Conservation (phyloP, 2,329 filamentous ascomycete genomes). For the Pestalotiopsis sp. region DNA sequence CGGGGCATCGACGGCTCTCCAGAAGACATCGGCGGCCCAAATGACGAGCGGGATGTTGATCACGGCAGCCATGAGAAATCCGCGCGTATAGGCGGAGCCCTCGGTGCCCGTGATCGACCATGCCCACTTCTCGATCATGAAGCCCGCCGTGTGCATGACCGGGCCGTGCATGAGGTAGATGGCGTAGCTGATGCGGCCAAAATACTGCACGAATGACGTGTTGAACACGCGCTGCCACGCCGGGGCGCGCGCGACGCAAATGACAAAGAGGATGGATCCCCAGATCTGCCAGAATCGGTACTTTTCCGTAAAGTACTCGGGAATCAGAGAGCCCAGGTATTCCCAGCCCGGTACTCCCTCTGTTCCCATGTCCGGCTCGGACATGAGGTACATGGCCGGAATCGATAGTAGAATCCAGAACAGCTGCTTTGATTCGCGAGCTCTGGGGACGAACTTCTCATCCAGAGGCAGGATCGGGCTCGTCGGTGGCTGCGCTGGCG, state of each 20-base stretch:
- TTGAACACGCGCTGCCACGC: slow-evolving; percentile 55
- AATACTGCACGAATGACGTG: slow-evolving; percentile 53
- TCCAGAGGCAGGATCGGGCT: slow-evolving; percentile 26
- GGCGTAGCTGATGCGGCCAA: slow-evolving; percentile 63
- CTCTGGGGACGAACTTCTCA: slow-evolving; percentile 12
- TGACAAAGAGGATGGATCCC: slow-evolving; percentile 55
- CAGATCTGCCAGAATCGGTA: slow-evolving; percentile 61
- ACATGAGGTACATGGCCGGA: slow-evolving; percentile 55
- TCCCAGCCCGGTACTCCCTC: slow-evolving; percentile 54
- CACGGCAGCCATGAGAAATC: slow-evolving; percentile 48
- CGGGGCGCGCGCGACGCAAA: slow-evolving; percentile 48
- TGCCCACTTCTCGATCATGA: slow-evolving; percentile 51
- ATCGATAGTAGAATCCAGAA: slow-evolving; percentile 48
- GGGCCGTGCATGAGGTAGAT: slow-evolving; percentile 65
- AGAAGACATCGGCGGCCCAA: slow-evolving; percentile 60
- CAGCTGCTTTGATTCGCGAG: slow-evolving; percentile 16
- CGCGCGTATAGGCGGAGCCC: slow-evolving; percentile 45
- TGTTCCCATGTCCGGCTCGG: slow-evolving; percentile 43
- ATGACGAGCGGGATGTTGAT: slow-evolving; percentile 55
- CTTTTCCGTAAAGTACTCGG: slow-evolving; percentile 49
- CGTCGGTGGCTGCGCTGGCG: slow-evolving; percentile 18
- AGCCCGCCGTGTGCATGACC: slow-evolving; percentile 55
- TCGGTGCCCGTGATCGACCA: slow-evolving; percentile 52
- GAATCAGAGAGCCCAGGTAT: slow-evolving; percentile 49
- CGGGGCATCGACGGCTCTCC: slow-evolving; percentile 57